These are phyloP conservation scores for Pisolithus sp. DNA, from an alignment of 768 basidiomycete species.

Conservation along the genomic window DNA sequence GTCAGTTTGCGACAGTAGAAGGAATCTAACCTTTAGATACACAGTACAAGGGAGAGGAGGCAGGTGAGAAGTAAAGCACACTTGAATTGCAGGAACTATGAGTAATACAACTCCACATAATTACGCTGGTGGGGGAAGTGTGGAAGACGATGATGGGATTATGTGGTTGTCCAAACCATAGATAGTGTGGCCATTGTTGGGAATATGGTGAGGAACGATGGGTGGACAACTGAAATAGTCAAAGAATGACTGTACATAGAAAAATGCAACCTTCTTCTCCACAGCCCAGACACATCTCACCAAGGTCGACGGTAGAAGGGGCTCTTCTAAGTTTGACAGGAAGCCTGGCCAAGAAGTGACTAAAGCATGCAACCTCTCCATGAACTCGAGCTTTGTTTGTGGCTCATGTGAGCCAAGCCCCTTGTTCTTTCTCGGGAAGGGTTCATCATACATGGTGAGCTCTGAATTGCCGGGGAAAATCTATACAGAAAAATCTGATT, in stretches of 20 bases:
- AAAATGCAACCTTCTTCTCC: not conserved
- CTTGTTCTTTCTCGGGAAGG: not conserved
- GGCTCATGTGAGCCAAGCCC: not conserved
- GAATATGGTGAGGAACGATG: not conserved
- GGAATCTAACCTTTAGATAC: too few relatives aligned
- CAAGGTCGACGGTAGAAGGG: not conserved
- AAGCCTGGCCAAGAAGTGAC: not conserved
- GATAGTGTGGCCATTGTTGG: not conserved
- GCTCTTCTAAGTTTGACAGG: not conserved
- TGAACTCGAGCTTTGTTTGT: not conserved
- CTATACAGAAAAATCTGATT: not conserved
- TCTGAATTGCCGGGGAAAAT: not conserved
- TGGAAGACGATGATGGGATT: too few relatives aligned
- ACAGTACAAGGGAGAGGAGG: too few relatives aligned
- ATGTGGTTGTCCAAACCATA: too few relatives aligned
- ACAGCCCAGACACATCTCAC: not conserved
- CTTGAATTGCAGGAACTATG: too few relatives aligned
- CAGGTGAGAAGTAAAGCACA: too few relatives aligned
- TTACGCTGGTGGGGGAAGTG: too few relatives aligned
- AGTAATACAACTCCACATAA: too few relatives aligned
- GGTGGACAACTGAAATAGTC: conserved; percentile 1
- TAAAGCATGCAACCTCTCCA: not conserved
- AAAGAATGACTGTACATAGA: conserved; percentile 4
- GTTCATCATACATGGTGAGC: not conserved
- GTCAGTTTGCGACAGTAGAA: too few relatives aligned